A percentile compares a stretch with the other conserved stretches of the same genome.
Conservation (phyloP, 2,329 filamentous ascomycete genomes). For the Amphichorda felina region DNA sequence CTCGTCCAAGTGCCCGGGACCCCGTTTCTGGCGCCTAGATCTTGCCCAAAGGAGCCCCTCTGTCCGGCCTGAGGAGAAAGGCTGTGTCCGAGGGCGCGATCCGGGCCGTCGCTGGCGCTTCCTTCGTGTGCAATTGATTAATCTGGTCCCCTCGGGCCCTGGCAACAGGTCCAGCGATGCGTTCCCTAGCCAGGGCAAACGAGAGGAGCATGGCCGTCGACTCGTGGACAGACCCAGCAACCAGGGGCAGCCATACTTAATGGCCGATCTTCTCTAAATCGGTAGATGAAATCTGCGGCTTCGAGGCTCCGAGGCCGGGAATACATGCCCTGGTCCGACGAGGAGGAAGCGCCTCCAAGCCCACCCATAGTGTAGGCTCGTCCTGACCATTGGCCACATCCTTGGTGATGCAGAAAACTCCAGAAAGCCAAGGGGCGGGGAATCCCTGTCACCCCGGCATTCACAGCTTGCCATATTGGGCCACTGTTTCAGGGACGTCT, state of each 20-base stretch:
- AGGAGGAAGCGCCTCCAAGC: too few species aligned
- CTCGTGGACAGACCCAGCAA: too few species aligned
- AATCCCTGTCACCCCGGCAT: too few species aligned
- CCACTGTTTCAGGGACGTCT: too few species aligned
- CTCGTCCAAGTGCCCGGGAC: neutral
- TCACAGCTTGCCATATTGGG: too few species aligned
- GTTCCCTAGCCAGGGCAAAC: neutral
- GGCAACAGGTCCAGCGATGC: neutral
- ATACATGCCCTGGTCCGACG: too few species aligned
- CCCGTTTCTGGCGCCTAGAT: neutral
- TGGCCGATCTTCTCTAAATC: neutral
- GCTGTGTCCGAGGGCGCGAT: neutral
- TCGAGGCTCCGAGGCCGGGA: neutral
- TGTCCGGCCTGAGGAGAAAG: neutral
- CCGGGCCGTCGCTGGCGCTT: slow-evolving; percentile 1
- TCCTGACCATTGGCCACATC: too few species aligned
- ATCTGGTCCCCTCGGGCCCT: neutral
- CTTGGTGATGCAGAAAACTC: too few species aligned
- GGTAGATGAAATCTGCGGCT: neutral
- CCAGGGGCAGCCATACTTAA: neutral
- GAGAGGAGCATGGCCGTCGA: too few species aligned
- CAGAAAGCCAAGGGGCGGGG: too few species aligned
- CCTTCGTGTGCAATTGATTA: neutral
- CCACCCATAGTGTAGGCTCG: too few species aligned
- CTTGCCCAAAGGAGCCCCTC: neutral